Evolutionary conservation across 176 grass and related monocot genomes (phyloP), one percentile per base, ranked within the genome.

Genomic region (Zea luxurians): DNA sequence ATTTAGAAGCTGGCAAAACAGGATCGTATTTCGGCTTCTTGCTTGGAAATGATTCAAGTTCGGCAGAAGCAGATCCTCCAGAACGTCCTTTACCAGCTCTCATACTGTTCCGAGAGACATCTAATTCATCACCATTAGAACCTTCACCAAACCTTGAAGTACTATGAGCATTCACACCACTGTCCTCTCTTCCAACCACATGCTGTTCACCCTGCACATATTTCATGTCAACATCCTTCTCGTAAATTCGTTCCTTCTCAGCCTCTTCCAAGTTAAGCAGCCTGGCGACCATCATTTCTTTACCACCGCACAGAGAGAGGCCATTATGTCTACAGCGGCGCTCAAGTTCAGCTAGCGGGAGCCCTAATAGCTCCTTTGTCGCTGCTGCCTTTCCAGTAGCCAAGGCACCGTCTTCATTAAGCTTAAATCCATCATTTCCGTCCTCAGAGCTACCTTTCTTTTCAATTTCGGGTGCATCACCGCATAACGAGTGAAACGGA

Each of bases 201-300:
- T 76, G 69, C 2, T 52, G 49, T 66, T 88, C 82, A 10, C 58
- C 79, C 58, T 83, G 87, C n/a, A 60, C 87, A 83, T 86, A 90
- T 79, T 93, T 92, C 61, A 84, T 80, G 50, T 89, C 89, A 17
- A 78, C 83, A 74, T 86, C 77, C 71, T 87, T 91, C 37, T 92
- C 83, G 64, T 91, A 91, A 37, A 79, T 77, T 44, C 83, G 77
- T 68, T 94, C 89, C 61, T 85, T 86, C 77, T 95, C 96, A 72
- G 90, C 90, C 83, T 99, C 96, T 78, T 99, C 96, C 65, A 99
- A 84, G 59, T 80, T 91, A 80, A 99, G 96, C 79, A 99, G 75
- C 71, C 92, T 90, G 48, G 96, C 90, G 76, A 99, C 96, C 88
- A 99, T 99, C 86, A 91, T 96, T 73, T 99, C 92, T 96, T 85